Base-by-base conservation (phyloP, 2,329 filamentous ascomycete species). In the Tothia fuscella region DNA sequence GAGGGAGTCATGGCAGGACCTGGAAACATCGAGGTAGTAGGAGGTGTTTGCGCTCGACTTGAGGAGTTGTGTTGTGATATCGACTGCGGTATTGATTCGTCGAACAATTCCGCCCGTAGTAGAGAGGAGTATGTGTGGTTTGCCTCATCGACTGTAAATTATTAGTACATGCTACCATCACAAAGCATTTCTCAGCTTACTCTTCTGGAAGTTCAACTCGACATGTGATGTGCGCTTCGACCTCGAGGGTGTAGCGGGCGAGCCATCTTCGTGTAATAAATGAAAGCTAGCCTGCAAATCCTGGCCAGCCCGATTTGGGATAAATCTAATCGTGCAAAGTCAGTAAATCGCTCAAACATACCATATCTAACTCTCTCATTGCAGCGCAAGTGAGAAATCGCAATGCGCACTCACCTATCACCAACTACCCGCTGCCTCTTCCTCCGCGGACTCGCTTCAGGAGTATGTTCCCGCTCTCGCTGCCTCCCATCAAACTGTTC, bases 261-360 rank as follows among this genome's bases (percentile, higher is more conserved):
- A 95, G 29, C 82, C 87, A 58, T 94, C 87, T 48, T 95, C 89
- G 55, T 93, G 84, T 21, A 96, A 70, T 42, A 96, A 67, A 57
- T 80, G 94, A 63, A 91, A 96, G 60, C 87, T 93, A 41, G 89
- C 87, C 58, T 89, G 83, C 19, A 96, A 68, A 61, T 98, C 91
- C 60, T 94, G 87, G 5, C 89, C 91, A 49, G 88, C 81, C 31
- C 91, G 77, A 52, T 91, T 93, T 21, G 91, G 91, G 51, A 98
- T 96, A 58, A 98, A 98, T 53, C 91, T 93, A 56, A 19, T n/a
- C n/a, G 21, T 25, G n/a, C 22, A 26, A 6, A 14, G 22, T 37
- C 35, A 37, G 21, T 37, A n/a, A 20, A 1, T 14, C 19, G 22
- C 17, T 26, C 12, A 36, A 25, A 14, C 34, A 25, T 7, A 17